Conservation (phyloP, 768 basidiomycete species). For the Candolleomyces aberdarensis region DNA sequence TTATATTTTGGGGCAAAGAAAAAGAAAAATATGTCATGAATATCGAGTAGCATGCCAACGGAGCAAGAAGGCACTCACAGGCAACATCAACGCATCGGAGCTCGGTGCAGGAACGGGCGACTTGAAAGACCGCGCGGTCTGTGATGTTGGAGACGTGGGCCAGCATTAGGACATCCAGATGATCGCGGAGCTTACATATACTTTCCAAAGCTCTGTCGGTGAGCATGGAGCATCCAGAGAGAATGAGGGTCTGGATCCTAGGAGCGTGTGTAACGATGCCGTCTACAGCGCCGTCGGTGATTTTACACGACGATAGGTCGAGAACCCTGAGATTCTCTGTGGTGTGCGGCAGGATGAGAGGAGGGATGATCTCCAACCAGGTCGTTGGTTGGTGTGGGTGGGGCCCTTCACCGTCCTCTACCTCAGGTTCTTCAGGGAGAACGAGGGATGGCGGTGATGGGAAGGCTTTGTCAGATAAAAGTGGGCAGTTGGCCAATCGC, state of each 20-base stretch:
- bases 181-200: slow-evolving; percentile 67
- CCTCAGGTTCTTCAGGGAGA: slow-evolving; percentile 13
- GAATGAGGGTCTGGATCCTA: slow-evolving; percentile 67
- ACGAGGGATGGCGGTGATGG: slow-evolving; percentile 45
- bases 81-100: slow-evolving; percentile 84
- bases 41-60: not conserved
- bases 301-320: slow-evolving; percentile 71
- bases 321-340: slow-evolving; percentile 76
- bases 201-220: slow-evolving; percentile 69
- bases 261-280: slow-evolving; percentile 77
- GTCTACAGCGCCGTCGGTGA: slow-evolving; percentile 75
- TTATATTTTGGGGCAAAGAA: slow-evolving; percentile 10
- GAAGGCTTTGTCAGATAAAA: slow-evolving; percentile 78
- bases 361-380: slow-evolving; percentile 59
- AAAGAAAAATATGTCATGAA: slow-evolving; percentile 5
- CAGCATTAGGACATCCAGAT: slow-evolving; percentile 77
- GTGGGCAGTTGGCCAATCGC: slow-evolving; percentile 72
- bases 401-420: slow-evolving; percentile 39
- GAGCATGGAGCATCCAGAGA: slow-evolving; percentile 75
- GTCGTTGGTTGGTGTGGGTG: slow-evolving; percentile 54
- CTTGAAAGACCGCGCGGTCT: slow-evolving; percentile 63
- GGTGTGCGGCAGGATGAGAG: slow-evolving; percentile 57
- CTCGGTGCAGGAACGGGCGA: slow-evolving; percentile 68
- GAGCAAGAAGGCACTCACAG: slow-evolving; percentile 49
- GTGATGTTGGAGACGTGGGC: slow-evolving; percentile 81